A percentile compares a stretch with the other conserved stretches of the same genome.
phyloP scores from a whole-genome alignment of 2,329 filamentous ascomycete genomes.

The Chalaropsis thielavioides region DNA sequence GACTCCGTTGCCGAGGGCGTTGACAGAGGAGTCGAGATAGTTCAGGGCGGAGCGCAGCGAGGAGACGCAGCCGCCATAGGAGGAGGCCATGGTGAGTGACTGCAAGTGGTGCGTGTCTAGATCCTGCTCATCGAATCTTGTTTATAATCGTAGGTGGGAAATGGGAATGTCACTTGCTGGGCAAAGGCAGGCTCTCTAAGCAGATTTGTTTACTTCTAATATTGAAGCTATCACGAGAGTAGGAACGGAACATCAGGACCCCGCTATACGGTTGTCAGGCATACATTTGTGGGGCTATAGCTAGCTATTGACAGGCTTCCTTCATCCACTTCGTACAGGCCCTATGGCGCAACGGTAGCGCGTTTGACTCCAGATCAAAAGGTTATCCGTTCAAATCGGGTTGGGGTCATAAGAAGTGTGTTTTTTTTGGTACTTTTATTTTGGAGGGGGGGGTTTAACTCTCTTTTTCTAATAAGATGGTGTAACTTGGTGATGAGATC shows the following conservation, averaged over 20 bases:
- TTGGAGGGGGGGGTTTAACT: neutral
- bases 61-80: slow-evolving; percentile 43
- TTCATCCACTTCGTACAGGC: neutral
- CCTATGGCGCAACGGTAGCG: slow-evolving; percentile 10
- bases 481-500: too few relatives aligned
- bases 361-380: slow-evolving; percentile 12
- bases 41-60: slow-evolving; percentile 45
- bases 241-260: neutral
- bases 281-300: neutral
- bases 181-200: too few relatives aligned
- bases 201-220: neutral
- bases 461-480: neutral
- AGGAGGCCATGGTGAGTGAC: slow-evolving; percentile 10
- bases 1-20: slow-evolving; percentile 41
- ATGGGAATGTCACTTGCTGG: too few relatives aligned
- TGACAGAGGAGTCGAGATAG: slow-evolving; percentile 46
- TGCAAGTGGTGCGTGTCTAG: neutral
- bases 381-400: slow-evolving; percentile 10
- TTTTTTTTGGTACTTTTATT: neutral
- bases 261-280: neutral
- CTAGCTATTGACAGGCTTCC: accelerated
- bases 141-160: neutral
- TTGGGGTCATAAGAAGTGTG: neutral
- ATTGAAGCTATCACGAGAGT: neutral
- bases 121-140: neutral